A percentile compares a stretch with the other conserved stretches of the same genome.
phyloP scores from a whole-genome alignment of 805 yeast genomes.

The Isabelozyma rhagii region DNA sequence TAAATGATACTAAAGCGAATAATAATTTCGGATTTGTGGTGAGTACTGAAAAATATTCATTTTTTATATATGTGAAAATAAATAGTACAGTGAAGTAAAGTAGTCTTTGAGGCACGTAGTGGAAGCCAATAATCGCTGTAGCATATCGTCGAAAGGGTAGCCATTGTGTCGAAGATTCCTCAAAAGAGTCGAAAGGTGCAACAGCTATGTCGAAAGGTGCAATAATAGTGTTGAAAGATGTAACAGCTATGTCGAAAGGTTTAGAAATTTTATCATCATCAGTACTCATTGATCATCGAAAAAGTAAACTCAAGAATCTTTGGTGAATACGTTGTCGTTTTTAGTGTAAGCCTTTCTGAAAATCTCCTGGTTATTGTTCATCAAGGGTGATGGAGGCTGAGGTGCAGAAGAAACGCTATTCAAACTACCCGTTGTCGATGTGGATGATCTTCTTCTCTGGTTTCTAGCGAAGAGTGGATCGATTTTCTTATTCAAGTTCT shows the following conservation, averaged over 20 bases:
- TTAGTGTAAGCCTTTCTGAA: constrained; percentile 11
- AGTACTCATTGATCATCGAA: too few species aligned
- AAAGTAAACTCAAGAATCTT: constrained; percentile 1
- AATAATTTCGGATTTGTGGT: too few species aligned
- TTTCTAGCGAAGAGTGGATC: constrained; percentile 89
- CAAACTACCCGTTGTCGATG: constrained; percentile 22
- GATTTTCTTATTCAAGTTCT: constrained; percentile 45
- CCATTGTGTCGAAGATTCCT: too few species aligned
- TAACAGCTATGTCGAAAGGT: too few species aligned
- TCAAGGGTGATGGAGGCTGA: not conserved
- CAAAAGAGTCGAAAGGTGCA: too few species aligned
- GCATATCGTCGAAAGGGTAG: too few species aligned
- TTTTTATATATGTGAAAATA: not conserved
- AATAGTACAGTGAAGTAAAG: not conserved
- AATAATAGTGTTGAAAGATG: too few species aligned
- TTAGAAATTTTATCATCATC: too few species aligned
- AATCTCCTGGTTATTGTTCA: constrained; percentile 5
- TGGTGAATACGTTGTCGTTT: constrained; percentile 9
- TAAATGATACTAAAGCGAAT: too few species aligned
- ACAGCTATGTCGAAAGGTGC: too few species aligned
- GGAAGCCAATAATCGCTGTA: too few species aligned
- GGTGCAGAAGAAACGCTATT: constrained; percentile 5
- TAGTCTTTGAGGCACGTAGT: too few species aligned
- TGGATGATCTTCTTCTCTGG: constrained; percentile 69
- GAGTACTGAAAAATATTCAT: not conserved